phyloP scores from a whole-genome alignment of 2,329 filamentous ascomycete species.

The Diplodia corticola region DNA sequence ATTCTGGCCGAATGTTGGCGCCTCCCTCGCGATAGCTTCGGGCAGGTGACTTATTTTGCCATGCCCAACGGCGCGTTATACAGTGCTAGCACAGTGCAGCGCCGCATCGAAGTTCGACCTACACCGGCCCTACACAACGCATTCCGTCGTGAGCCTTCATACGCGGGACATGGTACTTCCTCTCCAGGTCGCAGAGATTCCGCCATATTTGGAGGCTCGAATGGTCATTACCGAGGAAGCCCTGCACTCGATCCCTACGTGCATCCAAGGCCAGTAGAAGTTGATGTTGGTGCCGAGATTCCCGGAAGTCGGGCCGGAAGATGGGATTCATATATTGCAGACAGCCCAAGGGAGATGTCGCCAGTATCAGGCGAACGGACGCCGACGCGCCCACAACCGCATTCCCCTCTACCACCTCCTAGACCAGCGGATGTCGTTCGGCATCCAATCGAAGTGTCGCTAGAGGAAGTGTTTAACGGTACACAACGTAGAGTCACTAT shows the following conservation, averaged over 20 bases:
- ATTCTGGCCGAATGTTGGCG: slow-evolving; percentile 7
- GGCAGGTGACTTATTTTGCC: background rate
- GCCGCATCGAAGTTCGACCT: background rate
- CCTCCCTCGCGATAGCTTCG: background rate
- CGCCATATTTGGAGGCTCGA: background rate
- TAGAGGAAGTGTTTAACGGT: slow-evolving; percentile 88
- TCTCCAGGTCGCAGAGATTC: background rate
- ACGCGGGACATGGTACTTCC: background rate
- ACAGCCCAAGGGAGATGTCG: slow-evolving; percentile 9
- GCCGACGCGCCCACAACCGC: background rate
- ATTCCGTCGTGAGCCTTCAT: background rate
- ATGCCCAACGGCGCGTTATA: background rate
- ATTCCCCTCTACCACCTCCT: background rate
- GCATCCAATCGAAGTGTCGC: slow-evolving; percentile 72
- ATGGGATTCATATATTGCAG: background rate
- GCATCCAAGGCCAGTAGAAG: background rate
- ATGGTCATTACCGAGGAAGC: background rate
- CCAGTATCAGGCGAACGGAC: background rate
- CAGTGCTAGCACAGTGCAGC: background rate
- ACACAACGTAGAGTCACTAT: slow-evolving; percentile 97
- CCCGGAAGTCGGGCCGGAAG: background rate
- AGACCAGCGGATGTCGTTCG: slow-evolving; percentile 65
- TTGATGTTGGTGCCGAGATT: background rate
- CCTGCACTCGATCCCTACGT: background rate
- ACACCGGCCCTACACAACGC: background rate